These are phyloP conservation scores for Lachancea nothofagi DNA, from an alignment of 805 yeast genomes.

Conservation along the genomic window DNA sequence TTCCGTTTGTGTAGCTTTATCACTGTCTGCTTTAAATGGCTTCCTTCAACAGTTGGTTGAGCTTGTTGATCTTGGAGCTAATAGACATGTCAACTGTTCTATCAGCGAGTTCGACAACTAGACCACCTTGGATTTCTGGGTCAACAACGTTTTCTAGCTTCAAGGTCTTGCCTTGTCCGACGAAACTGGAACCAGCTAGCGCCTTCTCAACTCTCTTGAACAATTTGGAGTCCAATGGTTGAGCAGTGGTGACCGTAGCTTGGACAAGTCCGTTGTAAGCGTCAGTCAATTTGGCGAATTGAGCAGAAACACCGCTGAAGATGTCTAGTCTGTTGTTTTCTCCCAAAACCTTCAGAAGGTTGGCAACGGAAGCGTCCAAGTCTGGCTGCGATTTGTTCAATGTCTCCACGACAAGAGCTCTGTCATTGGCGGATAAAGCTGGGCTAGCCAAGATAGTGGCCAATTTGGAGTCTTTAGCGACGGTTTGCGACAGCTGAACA, in stretches of 20 bases:
- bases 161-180: slow-evolving; percentile 81
- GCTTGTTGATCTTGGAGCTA: slow-evolving; percentile 74
- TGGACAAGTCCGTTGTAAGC: slow-evolving; percentile 90
- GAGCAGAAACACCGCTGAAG: slow-evolving; percentile 57
- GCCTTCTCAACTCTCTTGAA: slow-evolving; percentile 75
- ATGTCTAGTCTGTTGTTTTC: slow-evolving; percentile 89
- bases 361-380: slow-evolving; percentile 66
- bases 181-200: slow-evolving; percentile 69
- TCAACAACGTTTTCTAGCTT: slow-evolving; percentile 76
- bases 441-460: slow-evolving; percentile 68
- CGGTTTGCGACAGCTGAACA: slow-evolving; percentile 44
- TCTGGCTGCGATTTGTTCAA: slow-evolving; percentile 41
- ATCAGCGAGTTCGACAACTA: slow-evolving; percentile 93
- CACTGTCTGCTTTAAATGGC: slow-evolving; percentile 50
- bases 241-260: slow-evolving; percentile 86
- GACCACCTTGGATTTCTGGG: slow-evolving; percentile 92
- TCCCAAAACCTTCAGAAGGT: slow-evolving; percentile 79
- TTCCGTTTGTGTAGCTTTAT: not conserved
- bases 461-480: slow-evolving; percentile 61
- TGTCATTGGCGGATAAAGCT: slow-evolving; percentile 68
- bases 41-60: slow-evolving; percentile 84
- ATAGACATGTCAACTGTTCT: slow-evolving; percentile 92
- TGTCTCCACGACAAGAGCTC: slow-evolving; percentile 62
- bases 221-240: slow-evolving; percentile 74
- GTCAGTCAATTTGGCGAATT: slow-evolving; percentile 73